Evolutionary conservation across 2,329 filamentous ascomycete genomes (phyloP).

Genomic region (Helotiales sp.): DNA sequence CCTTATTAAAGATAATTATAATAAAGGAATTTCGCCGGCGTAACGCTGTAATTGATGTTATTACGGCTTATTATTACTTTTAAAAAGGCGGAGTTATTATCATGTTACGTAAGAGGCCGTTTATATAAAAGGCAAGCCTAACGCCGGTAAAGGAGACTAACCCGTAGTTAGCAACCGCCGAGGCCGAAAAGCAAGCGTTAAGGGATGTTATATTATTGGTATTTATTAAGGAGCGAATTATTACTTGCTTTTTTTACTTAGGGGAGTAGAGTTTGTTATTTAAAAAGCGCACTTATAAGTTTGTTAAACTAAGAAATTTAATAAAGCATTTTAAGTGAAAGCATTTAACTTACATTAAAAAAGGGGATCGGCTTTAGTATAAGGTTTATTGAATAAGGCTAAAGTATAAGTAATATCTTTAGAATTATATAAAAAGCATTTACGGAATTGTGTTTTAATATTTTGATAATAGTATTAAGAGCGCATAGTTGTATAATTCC

Average conservation of each 20-base stretch:
- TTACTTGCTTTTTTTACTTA: no score
- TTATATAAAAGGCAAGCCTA: slow-evolving; percentile 21
- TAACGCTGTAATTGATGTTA: slow-evolving; percentile 39
- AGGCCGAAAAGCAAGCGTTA: no score
- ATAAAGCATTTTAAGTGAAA: no score
- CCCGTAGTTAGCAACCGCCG: slow-evolving; percentile 28
- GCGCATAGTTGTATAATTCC: neutral
- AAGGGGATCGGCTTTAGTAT: neutral
- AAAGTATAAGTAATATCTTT: no score
- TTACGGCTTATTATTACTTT: slow-evolving; percentile 37
- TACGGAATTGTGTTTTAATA: no score
- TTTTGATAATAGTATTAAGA: no score
- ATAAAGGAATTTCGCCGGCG: slow-evolving; percentile 29
- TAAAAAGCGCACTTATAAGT: no score
- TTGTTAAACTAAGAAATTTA: no score
- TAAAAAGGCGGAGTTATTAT: slow-evolving; percentile 27
- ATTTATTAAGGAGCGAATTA: no score
- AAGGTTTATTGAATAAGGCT: neutral
- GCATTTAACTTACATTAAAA: slow-evolving; percentile 22
- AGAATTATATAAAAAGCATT: no score
- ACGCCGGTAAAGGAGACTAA: slow-evolving; percentile 27
- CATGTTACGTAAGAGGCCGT: slow-evolving; percentile 22
- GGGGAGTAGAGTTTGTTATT: no score
- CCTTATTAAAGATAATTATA: slow-evolving; percentile 32
- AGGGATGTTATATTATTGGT: no score